A percentile compares a stretch with the other conserved stretches of the same genome.
Conservation (phyloP, 228 moss, liverwort and hornwort genomes). For the Sphagnum fallax region DNA sequence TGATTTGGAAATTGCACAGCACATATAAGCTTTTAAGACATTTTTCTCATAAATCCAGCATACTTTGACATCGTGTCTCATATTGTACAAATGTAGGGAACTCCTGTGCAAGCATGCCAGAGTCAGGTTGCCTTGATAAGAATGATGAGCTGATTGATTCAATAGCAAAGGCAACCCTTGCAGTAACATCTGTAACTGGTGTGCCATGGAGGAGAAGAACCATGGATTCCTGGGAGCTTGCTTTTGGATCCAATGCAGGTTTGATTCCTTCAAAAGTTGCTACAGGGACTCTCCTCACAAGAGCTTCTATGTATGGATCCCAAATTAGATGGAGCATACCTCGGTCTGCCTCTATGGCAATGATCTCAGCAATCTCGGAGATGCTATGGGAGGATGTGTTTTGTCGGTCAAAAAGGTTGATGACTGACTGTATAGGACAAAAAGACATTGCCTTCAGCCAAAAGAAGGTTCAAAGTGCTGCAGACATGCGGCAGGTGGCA, state of each 20-base stretch:
- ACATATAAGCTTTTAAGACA: too few relatives aligned
- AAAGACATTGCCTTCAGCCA: slow-evolving; percentile 18
- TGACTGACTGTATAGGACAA: slow-evolving; percentile 23
- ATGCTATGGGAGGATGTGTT: too few relatives aligned
- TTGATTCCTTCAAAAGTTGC: slow-evolving; percentile 21
- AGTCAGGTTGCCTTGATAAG: slow-evolving; percentile 35
- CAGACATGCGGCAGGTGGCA: slow-evolving; percentile 62
- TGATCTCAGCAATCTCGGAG: too few relatives aligned
- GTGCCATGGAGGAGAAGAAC: slow-evolving; percentile 32
- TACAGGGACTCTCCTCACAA: slow-evolving; percentile 18
- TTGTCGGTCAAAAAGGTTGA: slow-evolving; percentile 29
- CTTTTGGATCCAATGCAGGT: slow-evolving; percentile 28
- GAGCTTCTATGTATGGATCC: slow-evolving; percentile 7
- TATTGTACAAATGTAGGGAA: slow-evolving; percentile 14
- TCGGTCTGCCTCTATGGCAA: too few relatives aligned
- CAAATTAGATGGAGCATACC: slow-evolving; percentile 1
- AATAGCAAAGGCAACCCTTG: slow-evolving; percentile 35
- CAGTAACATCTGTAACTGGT: slow-evolving; percentile 30
- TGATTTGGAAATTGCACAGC: too few relatives aligned
- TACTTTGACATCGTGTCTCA: too few relatives aligned
- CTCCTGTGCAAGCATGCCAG: slow-evolving; percentile 34
- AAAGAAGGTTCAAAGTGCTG: too few relatives aligned
- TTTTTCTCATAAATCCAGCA: too few relatives aligned
- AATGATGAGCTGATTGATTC: slow-evolving; percentile 45
- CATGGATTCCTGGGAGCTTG: slow-evolving; percentile 21